Evolutionary conservation across 225 moss, liverwort and hornwort genomes (phyloP).

Genomic region (Thuidium tamariscinum): DNA sequence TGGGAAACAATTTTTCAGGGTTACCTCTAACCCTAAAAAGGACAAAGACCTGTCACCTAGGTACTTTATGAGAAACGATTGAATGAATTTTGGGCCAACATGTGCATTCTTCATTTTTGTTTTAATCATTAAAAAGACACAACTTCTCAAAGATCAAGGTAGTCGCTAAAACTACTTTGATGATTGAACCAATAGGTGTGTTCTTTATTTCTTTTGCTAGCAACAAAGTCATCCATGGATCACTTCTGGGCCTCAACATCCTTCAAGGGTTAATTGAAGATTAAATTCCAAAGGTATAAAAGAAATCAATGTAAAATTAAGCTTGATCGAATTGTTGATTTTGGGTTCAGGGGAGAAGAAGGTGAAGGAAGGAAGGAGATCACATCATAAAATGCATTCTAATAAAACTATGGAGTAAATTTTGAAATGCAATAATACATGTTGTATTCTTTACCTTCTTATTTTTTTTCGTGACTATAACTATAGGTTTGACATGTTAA

Average conservation of each 20-base stretch:
- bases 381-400: neutral
- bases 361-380: accelerated
- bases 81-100: no score
- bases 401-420: no score
- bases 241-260: no score
- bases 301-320: neutral
- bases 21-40: no score
- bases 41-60: no score
- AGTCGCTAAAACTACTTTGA: accelerated
- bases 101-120: no score
- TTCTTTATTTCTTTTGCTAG: accelerated
- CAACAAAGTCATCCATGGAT: no score
- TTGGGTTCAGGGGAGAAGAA: no score
- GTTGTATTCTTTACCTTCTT: neutral
- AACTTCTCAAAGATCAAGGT: accelerated
- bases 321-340: accelerated
- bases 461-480: neutral
- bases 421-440: neutral
- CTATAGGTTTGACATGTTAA: neutral
- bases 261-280: neutral
- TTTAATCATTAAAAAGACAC: neutral
- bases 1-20: neutral
- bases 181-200: neutral
- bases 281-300: no score
- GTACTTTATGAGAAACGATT: no score